Percentiles rank a stretch among this genome's conserved stretches.
Evolutionary conservation across 2,329 filamentous ascomycete genomes (phyloP).

Genomic region (Trichoderma polysporum): DNA sequence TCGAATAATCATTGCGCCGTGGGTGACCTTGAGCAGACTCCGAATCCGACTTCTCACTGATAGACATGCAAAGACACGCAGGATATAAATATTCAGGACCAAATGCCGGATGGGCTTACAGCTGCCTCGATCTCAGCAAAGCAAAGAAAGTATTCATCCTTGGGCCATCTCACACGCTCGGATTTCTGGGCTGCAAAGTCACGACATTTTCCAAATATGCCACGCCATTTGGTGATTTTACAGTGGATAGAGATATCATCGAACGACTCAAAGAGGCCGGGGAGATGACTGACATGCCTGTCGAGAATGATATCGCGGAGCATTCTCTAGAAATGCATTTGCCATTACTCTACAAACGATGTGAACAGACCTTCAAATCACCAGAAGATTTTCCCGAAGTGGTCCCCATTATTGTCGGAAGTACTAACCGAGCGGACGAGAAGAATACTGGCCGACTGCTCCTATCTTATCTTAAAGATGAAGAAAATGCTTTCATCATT

Average conservation of each 20-base stretch:
- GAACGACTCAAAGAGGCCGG: conserved; percentile 45
- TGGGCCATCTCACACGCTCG: conserved; percentile 78
- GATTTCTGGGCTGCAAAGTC: conserved; percentile 69
- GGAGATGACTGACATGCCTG: conserved; percentile 56
- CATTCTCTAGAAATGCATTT: conserved; percentile 97
- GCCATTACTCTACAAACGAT: conserved; percentile 84
- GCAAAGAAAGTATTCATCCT: conserved; percentile 89
- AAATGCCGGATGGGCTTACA: conserved; percentile 94
- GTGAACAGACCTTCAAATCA: conserved; percentile 51
- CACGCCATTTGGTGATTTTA: conserved; percentile 72
- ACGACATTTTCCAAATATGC: conserved; percentile 68
- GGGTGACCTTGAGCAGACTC: conserved; percentile 42
- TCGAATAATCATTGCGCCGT: conserved; percentile 90
- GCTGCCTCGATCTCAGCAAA: conserved; percentile 75
- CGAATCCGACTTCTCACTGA: neutral
- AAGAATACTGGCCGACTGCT: conserved; percentile 67
- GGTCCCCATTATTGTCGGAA: conserved; percentile 83
- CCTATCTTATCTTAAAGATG: conserved; percentile 73
- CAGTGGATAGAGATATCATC: conserved; percentile 60
- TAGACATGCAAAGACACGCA: conserved; percentile 66
- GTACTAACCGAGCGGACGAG: conserved; percentile 64
- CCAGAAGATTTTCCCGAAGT: conserved; percentile 66
- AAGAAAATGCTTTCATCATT: conserved; percentile 77
- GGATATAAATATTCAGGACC: conserved; percentile 90
- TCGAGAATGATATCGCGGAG: conserved; percentile 70